These are phyloP conservation scores for Solanum hybrid DNA, from an alignment of 305 asterid genomes.

Conservation along the genomic window DNA sequence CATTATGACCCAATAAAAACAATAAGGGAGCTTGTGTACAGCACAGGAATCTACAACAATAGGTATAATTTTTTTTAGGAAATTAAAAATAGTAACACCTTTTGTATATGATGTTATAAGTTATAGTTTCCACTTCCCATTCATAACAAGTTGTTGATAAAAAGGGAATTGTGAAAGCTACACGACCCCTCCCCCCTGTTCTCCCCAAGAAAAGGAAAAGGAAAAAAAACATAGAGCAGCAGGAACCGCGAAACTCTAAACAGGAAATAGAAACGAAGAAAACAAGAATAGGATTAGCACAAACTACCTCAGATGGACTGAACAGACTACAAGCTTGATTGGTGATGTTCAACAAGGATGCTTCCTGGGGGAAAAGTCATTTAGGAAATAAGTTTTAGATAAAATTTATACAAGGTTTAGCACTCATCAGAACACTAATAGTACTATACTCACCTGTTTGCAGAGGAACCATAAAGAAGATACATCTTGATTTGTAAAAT, in stretches of 20 bases:
- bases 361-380: slow-evolving; percentile 53
- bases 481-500: slow-evolving; percentile 53
- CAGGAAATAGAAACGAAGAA: background rate
- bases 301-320: slow-evolving; percentile 64
- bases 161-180: background rate
- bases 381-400: background rate
- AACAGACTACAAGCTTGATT: slow-evolving; percentile 86
- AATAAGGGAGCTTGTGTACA: background rate
- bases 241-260: background rate
- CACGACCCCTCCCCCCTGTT: background rate
- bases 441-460: slow-evolving; percentile 48
- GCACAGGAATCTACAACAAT: background rate
- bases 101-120: background rate
- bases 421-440: slow-evolving; percentile 6
- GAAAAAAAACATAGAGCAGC: background rate
- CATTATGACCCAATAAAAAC: background rate
- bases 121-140: background rate
- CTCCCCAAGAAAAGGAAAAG: background rate
- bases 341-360: slow-evolving; percentile 64
- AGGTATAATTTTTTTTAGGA: background rate
- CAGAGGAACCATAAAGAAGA: slow-evolving; percentile 83
- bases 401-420: background rate
- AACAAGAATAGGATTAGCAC: slow-evolving; percentile 3
- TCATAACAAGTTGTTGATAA: background rate
- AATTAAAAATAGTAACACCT: background rate